Evolutionary conservation across 495 filamentous ascomycete genomes (phyloP), one percentile per base, ranked within the genome.

Genomic region (Baudoinia panamericana): DNA sequence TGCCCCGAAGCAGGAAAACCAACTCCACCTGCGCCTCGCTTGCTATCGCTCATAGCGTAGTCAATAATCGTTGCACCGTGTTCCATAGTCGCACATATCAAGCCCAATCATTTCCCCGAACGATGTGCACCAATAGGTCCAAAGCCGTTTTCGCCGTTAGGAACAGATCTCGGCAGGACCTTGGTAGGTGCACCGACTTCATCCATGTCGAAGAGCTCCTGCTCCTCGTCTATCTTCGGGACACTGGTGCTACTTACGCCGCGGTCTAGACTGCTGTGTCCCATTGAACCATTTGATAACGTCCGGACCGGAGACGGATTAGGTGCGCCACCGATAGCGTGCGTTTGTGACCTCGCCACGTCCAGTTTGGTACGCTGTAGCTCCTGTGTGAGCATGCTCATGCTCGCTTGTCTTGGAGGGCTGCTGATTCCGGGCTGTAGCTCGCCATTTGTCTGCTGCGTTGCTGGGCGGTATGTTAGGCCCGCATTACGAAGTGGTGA

Each of bases 401-500:
- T 62, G 19, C 49, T 58, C 16, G 50, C 46, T 46, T 76, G 72
- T 13, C 76, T 75, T 36, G 78, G 72, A 10, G 80, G 77, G 39
- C 75, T 80, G 22, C 28, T 28, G 38, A 82, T 50, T 41, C 75
- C 77, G 12, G 75, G 68, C 4, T 73, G 74, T 7, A 70, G 60
- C 40, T 84, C 80, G 11, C 73, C 72, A 28, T 66, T 66, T 20
- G 55, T 41, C 13, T 56, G 54, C 19, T 60, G 56, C 28, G 69
- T 66, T 3, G 35, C 19, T 1, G 39, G 2, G 15, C 64, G 57
- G 24, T 83, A 60, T 3, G 71, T 71, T 4, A 39, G 38, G 30
- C 47, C 35, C 8, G 88, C 90, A 58, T 94, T 92, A 30, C 90
- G 84, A 7, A 97, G 71, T 18, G 90, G 90, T 27, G 92, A 96